These are phyloP conservation scores for Lasiosphaeria hispida DNA, from an alignment of 495 filamentous ascomycete species.

Conservation along the genomic window DNA sequence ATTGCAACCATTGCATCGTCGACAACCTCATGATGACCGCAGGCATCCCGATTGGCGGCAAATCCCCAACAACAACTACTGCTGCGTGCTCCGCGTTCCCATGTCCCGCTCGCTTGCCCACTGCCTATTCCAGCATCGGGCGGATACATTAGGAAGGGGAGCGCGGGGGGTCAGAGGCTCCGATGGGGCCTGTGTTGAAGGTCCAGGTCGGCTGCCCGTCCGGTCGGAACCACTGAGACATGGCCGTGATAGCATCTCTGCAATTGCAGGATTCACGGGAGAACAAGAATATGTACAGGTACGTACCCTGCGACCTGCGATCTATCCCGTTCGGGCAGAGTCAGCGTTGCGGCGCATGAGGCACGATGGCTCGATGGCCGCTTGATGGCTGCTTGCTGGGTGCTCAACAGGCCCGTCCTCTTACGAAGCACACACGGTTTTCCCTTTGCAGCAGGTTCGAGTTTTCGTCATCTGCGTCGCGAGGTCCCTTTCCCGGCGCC, in stretches of 20 bases:
- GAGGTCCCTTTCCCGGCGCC: conserved; percentile 3
- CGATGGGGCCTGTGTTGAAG: no score
- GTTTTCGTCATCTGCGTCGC: conserved; percentile 11
- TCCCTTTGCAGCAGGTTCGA: background rate
- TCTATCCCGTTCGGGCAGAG: no score
- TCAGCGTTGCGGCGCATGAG: no score
- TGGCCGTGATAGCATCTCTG: background rate
- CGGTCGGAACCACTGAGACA: background rate
- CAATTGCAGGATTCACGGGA: background rate
- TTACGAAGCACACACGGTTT: background rate
- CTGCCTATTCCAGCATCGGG: no score
- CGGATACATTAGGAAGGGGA: no score
- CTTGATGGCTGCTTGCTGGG: no score
- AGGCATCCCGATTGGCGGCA: background rate
- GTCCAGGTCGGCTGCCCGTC: background rate
- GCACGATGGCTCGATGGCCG: no score
- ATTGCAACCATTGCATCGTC: background rate
- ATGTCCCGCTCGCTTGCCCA: background rate
- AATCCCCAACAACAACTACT: background rate
- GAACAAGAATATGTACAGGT: background rate
- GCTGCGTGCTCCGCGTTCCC: background rate
- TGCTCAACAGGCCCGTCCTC: no score
- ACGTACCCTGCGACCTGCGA: no score
- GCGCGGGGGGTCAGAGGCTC: no score
- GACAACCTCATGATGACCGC: background rate